phyloP scores from a whole-genome alignment of 768 basidiomycete genomes.

The Mycena metata region DNA sequence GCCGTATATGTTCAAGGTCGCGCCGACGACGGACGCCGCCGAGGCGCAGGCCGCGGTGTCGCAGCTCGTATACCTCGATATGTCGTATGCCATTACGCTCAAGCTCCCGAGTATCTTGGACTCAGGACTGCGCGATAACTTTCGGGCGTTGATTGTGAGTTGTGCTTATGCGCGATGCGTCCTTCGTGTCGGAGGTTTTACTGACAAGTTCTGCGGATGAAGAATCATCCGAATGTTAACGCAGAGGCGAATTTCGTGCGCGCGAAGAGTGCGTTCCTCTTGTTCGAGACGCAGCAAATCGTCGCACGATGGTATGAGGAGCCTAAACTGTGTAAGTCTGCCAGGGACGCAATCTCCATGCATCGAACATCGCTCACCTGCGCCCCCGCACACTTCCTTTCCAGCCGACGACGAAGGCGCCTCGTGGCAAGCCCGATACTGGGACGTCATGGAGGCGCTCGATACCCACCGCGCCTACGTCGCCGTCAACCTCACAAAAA shows the following conservation, averaged over 20 bases:
- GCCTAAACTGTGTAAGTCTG: not conserved
- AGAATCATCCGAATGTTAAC: conserved; percentile 1
- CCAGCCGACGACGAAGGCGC: conserved; percentile 1
- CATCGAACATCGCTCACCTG: not conserved
- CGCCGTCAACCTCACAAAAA: conserved; percentile 4
- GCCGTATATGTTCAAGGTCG: not conserved
- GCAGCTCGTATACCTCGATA: conserved; percentile 29
- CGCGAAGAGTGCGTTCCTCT: conserved; percentile 21
- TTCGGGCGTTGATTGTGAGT: conserved; percentile 21
- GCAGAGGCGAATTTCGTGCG: conserved; percentile 26
- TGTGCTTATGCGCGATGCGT: not conserved
- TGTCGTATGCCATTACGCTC: conserved; percentile 15
- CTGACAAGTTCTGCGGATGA: not conserved
- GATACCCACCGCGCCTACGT: conserved; percentile 24
- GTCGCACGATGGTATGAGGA: not conserved
- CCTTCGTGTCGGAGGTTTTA: no score
- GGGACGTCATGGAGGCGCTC: conserved; percentile 29
- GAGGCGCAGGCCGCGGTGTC: conserved; percentile 24
- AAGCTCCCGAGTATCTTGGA: conserved; percentile 12
- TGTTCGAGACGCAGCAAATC: conserved; percentile 6
- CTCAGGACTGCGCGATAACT: not conserved
- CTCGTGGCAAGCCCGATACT: conserved; percentile 22
- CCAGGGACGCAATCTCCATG: not conserved
- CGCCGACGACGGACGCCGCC: not conserved
- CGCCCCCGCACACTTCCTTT: not conserved